These are phyloP conservation scores for Ophiostoma sp. DNA, from an alignment of 2,329 filamentous ascomycete species.

Conservation along the genomic window DNA sequence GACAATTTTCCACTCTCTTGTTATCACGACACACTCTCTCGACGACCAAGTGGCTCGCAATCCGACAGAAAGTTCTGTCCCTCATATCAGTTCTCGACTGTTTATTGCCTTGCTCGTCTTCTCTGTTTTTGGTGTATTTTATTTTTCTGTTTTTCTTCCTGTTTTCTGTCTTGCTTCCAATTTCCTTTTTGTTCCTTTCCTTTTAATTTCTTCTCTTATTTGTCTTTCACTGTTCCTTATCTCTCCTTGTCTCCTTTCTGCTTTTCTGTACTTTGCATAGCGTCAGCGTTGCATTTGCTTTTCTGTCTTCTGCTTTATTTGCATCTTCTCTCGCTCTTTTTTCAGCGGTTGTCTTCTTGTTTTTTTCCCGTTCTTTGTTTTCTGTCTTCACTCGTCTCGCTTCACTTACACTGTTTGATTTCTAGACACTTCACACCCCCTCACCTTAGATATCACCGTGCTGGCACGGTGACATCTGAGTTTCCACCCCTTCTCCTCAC, in stretches of 20 bases:
- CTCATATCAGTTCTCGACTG: background rate
- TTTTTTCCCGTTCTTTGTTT: background rate
- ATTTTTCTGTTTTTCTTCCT: background rate
- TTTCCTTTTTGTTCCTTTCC: background rate
- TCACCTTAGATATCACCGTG: conserved; percentile 1
- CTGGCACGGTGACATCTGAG: background rate
- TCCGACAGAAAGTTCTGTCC: conserved; percentile 3
- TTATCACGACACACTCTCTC: background rate
- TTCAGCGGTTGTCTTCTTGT: background rate
- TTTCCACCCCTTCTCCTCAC: background rate
- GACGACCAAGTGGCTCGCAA: conserved; percentile 12
- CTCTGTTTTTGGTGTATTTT: background rate
- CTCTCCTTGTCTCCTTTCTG: background rate
- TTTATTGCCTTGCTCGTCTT: background rate
- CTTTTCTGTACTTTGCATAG: background rate
- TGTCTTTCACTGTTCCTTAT: background rate
- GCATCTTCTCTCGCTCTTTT: background rate
- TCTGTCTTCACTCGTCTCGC: background rate
- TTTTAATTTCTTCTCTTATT: background rate
- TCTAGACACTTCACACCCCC: background rate
- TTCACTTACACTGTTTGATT: background rate
- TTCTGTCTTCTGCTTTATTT: background rate
- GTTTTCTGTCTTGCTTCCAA: background rate
- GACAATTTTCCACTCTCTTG: background rate
- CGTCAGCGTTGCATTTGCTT: background rate